Evolutionary conservation across 2,329 filamentous ascomycete species (phyloP).

Genomic region (Aspergillus luchuensis): DNA sequence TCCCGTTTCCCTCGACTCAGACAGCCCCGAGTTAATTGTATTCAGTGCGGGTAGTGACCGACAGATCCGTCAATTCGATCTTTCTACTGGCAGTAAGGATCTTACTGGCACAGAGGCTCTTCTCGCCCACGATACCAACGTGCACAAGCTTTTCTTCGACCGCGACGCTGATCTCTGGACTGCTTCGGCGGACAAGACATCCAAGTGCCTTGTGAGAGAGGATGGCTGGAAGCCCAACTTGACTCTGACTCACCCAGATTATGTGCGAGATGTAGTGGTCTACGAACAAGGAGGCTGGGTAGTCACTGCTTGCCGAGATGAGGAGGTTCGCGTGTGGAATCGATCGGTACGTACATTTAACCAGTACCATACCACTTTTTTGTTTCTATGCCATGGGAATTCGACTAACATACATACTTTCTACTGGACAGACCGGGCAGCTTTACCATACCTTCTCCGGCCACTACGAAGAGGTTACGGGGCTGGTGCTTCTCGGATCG

Average conservation of each 20-base stretch:
- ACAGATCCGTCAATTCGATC: slow-evolving; percentile 68
- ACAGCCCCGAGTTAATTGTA: slow-evolving; percentile 53
- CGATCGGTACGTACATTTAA: slow-evolving; percentile 45
- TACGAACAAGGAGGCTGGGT: slow-evolving; percentile 72
- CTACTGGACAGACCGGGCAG: slow-evolving; percentile 59
- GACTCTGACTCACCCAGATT: slow-evolving; percentile 77
- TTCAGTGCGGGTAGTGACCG: slow-evolving; percentile 81
- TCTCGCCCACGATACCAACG: slow-evolving; percentile 82
- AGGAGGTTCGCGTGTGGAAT: slow-evolving; percentile 91
- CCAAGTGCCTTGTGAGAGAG: slow-evolving; percentile 73
- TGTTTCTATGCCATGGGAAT: background rate
- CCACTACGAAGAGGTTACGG: slow-evolving; percentile 92
- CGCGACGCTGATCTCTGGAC: slow-evolving; percentile 80
- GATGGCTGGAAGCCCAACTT: slow-evolving; percentile 72
- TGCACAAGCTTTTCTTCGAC: slow-evolving; percentile 80
- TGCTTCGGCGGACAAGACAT: slow-evolving; percentile 85
- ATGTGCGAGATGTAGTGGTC: slow-evolving; percentile 79
- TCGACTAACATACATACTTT: background rate
- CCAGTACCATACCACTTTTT: background rate
- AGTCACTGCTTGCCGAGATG: slow-evolving; percentile 84
- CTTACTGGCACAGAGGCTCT: slow-evolving; percentile 65
- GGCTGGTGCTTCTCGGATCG: slow-evolving; percentile 64
- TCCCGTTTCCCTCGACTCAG: slow-evolving; percentile 56
- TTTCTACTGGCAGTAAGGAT: slow-evolving; percentile 34
- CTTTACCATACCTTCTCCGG: slow-evolving; percentile 74